A percentile compares a stretch with the other conserved stretches of the same genome.
Evolutionary conservation across 106 monocot species (phyloP).

Genomic region (Iris macrosiphon): DNA sequence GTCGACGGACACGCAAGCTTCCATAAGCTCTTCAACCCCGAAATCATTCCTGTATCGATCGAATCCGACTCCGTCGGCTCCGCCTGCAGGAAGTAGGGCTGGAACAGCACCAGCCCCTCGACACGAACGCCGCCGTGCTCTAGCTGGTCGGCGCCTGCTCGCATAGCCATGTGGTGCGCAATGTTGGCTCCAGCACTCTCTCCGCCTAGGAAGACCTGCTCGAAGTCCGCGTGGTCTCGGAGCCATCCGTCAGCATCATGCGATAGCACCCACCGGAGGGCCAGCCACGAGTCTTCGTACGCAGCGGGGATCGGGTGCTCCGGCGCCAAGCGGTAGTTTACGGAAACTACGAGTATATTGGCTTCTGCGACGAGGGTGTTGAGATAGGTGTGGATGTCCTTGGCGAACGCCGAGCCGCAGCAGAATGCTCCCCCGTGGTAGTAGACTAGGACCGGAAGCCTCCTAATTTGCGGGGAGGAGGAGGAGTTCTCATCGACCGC

Average conservation of each 20-base stretch:
- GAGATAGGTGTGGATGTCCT: constrained; percentile 23
- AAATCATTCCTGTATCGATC: background rate
- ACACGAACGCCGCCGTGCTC: background rate
- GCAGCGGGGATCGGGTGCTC: constrained; percentile 43
- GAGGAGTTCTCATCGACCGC: no score
- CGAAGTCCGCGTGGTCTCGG: constrained; percentile 8
- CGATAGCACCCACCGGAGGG: constrained; percentile 27
- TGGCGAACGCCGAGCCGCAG: constrained; percentile 2
- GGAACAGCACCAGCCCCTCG: constrained; percentile 16
- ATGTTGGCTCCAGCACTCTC: constrained; percentile 24
- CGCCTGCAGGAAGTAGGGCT: constrained; percentile 16
- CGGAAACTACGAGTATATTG: constrained; percentile 21
- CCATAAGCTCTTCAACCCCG: constrained; percentile 14
- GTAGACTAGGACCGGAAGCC: constrained; percentile 31
- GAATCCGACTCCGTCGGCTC: background rate
- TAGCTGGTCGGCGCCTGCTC: background rate
- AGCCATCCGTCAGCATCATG: constrained; percentile 9
- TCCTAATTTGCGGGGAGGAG: background rate
- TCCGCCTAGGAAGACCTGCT: constrained; percentile 14
- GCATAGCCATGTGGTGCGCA: constrained; percentile 18
- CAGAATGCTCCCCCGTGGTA: constrained; percentile 45
- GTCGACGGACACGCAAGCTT: constrained; percentile 12
- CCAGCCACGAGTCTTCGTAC: constrained; percentile 40
- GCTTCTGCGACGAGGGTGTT: constrained; percentile 24
- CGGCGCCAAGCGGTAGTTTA: constrained; percentile 33